Base-by-base conservation (phyloP, 2,329 filamentous ascomycete genomes). In the Karstenula rhodostoma region DNA sequence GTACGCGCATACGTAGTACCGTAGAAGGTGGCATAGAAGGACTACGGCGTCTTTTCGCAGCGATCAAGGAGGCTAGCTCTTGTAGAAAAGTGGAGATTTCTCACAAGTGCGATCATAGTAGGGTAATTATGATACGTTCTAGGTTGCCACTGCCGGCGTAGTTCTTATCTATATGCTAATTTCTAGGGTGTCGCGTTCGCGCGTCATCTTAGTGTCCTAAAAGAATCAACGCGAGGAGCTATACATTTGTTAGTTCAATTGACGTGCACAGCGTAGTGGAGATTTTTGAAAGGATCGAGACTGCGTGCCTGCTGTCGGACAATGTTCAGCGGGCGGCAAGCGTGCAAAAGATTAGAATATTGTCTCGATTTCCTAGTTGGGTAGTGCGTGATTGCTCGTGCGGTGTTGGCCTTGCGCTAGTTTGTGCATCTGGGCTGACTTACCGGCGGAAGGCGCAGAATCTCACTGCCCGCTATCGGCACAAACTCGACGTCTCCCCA, bases 381-480 rank as follows among this genome's bases (percentile, higher is more conserved):
- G 49, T 51, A 51, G 49, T 40, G 12, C 49, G 33, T 32, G 49
- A 51, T 52, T 19, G 27, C 49, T 52, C 49, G n/a, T n/a, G n/a
- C n/a, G 49, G 49, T 23, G 10, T 29, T 40, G 33, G 19, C 23
- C 10, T 12, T 8, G 12, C 17, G n/a, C 19, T 23, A 7, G 33
- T 22, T 13, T 13, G 13, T 32, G 33, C 22, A n/a, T 29, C 49
- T 40, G 33, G 49, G 37, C 48, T 23, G 22, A 25, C 29, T n/a
- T 22, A 32, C 48, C 33, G 49, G n/a, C 17, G 6, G 23, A 35
- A 2, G 33, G 40, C 17, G 33, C 49, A 52, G 25, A 25, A 51
- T 29, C 9, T 23, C 19, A 27, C 35, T 52, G 33, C 17, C 49
- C 33, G 33, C 25, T 52, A 33, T 52, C 49, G 49, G 33, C 35